These are phyloP conservation scores for Coemansia sp. DNA, from an alignment of 192 early-diverging fungal genomes.

Conservation along the genomic window DNA sequence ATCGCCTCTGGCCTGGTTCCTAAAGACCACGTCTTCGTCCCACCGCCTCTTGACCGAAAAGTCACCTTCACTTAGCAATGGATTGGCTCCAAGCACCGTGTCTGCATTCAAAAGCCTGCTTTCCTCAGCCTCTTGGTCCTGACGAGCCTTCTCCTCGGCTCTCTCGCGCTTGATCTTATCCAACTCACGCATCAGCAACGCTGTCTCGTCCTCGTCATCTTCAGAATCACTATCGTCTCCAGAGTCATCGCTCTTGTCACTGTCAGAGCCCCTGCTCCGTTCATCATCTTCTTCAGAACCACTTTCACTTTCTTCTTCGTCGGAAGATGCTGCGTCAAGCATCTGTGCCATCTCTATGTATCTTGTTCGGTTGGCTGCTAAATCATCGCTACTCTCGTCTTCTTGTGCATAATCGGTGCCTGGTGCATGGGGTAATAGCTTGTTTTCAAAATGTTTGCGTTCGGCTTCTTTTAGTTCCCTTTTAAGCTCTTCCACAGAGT, in stretches of 20 bases:
- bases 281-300: conserved; percentile 47
- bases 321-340: conserved; percentile 57
- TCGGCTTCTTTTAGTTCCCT: conserved; percentile 69
- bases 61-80: conserved; percentile 69
- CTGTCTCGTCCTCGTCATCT: conserved; percentile 87
- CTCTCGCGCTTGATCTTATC: conserved; percentile 94
- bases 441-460: conserved; percentile 63
- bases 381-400: background rate
- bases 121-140: conserved; percentile 51
- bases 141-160: conserved; percentile 85
- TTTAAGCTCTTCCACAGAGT: conserved; percentile 65
- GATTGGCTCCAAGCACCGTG: conserved; percentile 78
- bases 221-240: conserved; percentile 23
- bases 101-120: conserved; percentile 53
- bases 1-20: conserved; percentile 89
- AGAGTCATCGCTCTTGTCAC: conserved; percentile 9
- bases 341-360: conserved; percentile 49
- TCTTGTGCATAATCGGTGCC: background rate
- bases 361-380: conserved; percentile 2
- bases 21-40: conserved; percentile 99
- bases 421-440: conserved; percentile 8
- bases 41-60: conserved; percentile 90
- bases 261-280: conserved; percentile 14
- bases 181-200: conserved; percentile 76
- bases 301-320: conserved; percentile 57